A percentile compares a stretch with the other conserved stretches of the same genome.
These are phyloP conservation scores for Epichloe brachyelytri DNA, from an alignment of 2,329 filamentous ascomycete species.

Conservation along the genomic window DNA sequence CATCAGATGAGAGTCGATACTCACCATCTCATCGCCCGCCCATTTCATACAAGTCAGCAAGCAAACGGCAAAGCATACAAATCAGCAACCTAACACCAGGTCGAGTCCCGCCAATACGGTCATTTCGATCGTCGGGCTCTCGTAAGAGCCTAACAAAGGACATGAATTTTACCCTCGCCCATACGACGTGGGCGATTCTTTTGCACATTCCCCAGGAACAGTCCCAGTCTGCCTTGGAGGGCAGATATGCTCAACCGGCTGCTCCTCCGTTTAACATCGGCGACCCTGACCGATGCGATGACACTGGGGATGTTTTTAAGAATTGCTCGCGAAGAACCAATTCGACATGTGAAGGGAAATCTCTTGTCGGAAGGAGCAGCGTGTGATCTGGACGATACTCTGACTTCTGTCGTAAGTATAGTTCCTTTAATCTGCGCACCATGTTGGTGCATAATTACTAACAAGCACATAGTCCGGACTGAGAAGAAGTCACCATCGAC, in stretches of 20 bases:
- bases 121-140: constrained; percentile 43
- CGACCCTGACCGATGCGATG: constrained; percentile 23
- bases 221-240: constrained; percentile 39
- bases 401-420: constrained; percentile 35
- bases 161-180: constrained; percentile 34
- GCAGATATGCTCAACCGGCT: constrained; percentile 11
- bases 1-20: constrained; percentile 35
- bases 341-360: constrained; percentile 25
- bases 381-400: constrained; percentile 16
- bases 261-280: background rate
- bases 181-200: constrained; percentile 31
- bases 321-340: constrained; percentile 41
- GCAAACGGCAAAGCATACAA: constrained; percentile 18
- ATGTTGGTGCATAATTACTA: constrained; percentile 1
- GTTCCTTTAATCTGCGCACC: background rate
- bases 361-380: no score
- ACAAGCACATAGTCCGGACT: constrained; percentile 30
- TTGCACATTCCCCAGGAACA: constrained; percentile 32
- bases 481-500: constrained; percentile 32
- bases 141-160: constrained; percentile 41
- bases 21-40: constrained; percentile 30
- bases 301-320: constrained; percentile 47
- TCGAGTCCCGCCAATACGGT: constrained; percentile 40
- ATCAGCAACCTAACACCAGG: constrained; percentile 20
- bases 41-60: constrained; percentile 35